Percentiles rank a stretch among this genome's conserved stretches.
phyloP scores from a whole-genome alignment of 1,139 yeast genomes.

The Zygoascus hellenicus region DNA sequence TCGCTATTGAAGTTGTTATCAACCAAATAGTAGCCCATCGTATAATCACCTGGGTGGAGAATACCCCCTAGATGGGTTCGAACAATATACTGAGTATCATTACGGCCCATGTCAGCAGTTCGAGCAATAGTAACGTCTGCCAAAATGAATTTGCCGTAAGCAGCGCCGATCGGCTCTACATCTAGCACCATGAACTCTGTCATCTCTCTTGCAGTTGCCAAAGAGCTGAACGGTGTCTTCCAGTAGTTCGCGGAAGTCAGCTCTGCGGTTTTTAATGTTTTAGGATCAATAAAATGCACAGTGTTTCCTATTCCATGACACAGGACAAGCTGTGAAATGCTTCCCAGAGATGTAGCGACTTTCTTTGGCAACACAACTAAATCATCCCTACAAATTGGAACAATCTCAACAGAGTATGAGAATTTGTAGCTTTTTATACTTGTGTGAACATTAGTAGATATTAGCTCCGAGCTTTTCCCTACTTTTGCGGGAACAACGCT shows the following conservation, averaged over 20 bases:
- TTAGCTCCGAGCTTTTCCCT: slow-evolving; percentile 83
- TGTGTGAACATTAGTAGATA: slow-evolving; percentile 86
- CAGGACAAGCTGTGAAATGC: slow-evolving; percentile 48
- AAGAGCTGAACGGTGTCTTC: slow-evolving; percentile 73
- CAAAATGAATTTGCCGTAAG: slow-evolving; percentile 68
- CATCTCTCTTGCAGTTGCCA: slow-evolving; percentile 69
- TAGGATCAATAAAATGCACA: slow-evolving; percentile 78
- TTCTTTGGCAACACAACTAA: slow-evolving; percentile 85
- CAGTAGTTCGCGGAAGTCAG: slow-evolving; percentile 67
- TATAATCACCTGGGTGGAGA: slow-evolving; percentile 95
- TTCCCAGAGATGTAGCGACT: slow-evolving; percentile 77
- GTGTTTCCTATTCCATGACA: slow-evolving; percentile 81
- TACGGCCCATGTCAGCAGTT: slow-evolving; percentile 80
- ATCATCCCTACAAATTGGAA: slow-evolving; percentile 95
- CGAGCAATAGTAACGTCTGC: slow-evolving; percentile 92
- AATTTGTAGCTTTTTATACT: slow-evolving; percentile 85
- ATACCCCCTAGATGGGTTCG: slow-evolving; percentile 92
- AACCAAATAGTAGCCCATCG: slow-evolving; percentile 77
- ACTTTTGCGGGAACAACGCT: slow-evolving; percentile 79
- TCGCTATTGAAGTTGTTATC: slow-evolving; percentile 87
- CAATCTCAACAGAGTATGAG: slow-evolving; percentile 87
- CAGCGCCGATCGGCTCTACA: slow-evolving; percentile 85
- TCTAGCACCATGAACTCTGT: slow-evolving; percentile 87
- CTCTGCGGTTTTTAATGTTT: slow-evolving; percentile 72
- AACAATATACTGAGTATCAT: slow-evolving; percentile 74